phyloP scores from a whole-genome alignment of 1,139 yeast species.

The Yamadazyma triangularis region DNA sequence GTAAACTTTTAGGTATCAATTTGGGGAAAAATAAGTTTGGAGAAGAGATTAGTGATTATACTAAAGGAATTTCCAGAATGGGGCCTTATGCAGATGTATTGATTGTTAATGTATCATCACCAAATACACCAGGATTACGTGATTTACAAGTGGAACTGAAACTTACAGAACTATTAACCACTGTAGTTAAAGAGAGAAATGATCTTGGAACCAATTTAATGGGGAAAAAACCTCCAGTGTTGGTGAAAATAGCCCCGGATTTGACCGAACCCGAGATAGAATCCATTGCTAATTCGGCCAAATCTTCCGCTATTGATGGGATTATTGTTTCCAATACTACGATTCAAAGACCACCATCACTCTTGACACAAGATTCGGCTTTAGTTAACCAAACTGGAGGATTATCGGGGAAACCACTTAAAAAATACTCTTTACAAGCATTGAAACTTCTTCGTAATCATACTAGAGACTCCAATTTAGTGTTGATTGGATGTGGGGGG shows the following conservation, averaged over 20 bases:
- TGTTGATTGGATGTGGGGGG: conserved; percentile 93
- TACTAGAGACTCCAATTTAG: conserved; percentile 66
- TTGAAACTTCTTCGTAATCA: conserved; percentile 65
- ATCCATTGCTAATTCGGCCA: conserved; percentile 80
- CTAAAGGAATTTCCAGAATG: conserved; percentile 74
- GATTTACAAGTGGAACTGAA: conserved; percentile 77
- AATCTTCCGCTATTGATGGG: conserved; percentile 77
- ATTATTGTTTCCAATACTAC: conserved; percentile 92
- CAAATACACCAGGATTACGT: conserved; percentile 93
- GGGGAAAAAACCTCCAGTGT: conserved; percentile 60
- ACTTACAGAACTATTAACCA: conserved; percentile 58
- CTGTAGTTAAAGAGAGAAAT: conserved; percentile 63
- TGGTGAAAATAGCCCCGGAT: conserved; percentile 94
- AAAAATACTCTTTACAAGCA: conserved; percentile 72
- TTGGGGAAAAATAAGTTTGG: conserved; percentile 91
- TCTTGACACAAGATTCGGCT: conserved; percentile 43
- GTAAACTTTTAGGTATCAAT: conserved; percentile 73
- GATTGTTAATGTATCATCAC: conserved; percentile 91
- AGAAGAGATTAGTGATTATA: conserved; percentile 83
- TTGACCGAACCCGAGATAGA: conserved; percentile 75
- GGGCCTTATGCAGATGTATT: conserved; percentile 86
- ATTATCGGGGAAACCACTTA: conserved; percentile 86
- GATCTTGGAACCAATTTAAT: conserved; percentile 33
- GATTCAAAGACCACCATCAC: conserved; percentile 62
- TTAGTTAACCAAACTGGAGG: conserved; percentile 73